Evolutionary conservation across 2,329 filamentous ascomycete genomes (phyloP), one percentile per base, ranked within the genome.

Genomic region (Paecilomyces sp.): DNA sequence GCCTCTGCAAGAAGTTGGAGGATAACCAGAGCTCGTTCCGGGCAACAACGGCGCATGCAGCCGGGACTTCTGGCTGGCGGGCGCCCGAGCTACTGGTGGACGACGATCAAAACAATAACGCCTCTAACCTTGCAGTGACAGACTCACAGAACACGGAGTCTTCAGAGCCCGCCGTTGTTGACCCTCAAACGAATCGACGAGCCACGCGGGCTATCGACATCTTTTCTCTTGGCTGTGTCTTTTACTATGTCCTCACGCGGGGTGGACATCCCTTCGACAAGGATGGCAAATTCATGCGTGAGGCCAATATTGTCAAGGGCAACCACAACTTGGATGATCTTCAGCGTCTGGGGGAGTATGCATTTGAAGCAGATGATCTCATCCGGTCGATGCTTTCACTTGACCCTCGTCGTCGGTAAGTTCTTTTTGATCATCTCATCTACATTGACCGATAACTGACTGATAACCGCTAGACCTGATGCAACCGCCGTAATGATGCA

Each of bases 201-300:
- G 93, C 95, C 6, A 99, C 96, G 54, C 88, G 94, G 54, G 91
- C 94, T 8, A 97, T 97, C 62, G 94, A 99, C 71, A 96, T 99
- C 28, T 99, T 99, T 78, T 96, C 92, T 0, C 83, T 99, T 36
- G 94, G 94, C 1, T 88, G 96, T 57, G 92, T 99, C n/a, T 99
- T 97, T 80, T 97, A 92, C 78, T 99, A 97, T 73, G 92, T 97
- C n/a, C 82, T 99, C 61, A 97, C 93, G 1, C 90, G 92, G 63
- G 94, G 94, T 15, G 85, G 84, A 1, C 94, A 99, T 73, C 94
- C 94, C 0, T 99, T 95, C 68, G 93, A 97, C 71, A 92, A 92
- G 63, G 92, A 94, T 59, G 92, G 94, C 70, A 87, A 91, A 56
- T 97, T 94, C 80, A 95, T 96, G 85, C 87, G 94, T 57, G 94